These are phyloP conservation scores for Neltuma alba DNA, from an alignment of 306 rosid species.

Conservation along the genomic window DNA sequence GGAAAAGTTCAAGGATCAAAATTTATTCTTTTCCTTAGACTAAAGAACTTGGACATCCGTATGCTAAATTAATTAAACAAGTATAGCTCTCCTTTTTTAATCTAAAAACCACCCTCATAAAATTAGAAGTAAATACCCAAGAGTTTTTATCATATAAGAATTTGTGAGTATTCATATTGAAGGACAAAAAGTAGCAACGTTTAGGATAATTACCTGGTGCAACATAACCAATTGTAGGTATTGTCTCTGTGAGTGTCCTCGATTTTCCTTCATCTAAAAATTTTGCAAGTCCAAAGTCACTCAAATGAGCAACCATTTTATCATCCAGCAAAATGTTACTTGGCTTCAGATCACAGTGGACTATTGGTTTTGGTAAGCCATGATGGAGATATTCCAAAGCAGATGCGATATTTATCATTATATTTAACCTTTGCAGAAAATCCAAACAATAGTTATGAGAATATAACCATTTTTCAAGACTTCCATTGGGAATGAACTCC, in stretches of 20 bases:
- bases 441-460: background rate
- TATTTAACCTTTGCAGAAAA: background rate
- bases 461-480: background rate
- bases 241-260: background rate
- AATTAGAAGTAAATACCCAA: too few relatives aligned
- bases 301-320: background rate
- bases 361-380: background rate
- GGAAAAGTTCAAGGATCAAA: too few relatives aligned
- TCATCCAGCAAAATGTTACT: background rate
- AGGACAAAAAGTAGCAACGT: background rate
- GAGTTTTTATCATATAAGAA: too few relatives aligned
- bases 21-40: too few relatives aligned
- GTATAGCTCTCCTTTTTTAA: too few relatives aligned
- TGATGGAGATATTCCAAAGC: background rate
- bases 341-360: background rate
- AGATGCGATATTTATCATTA: background rate
- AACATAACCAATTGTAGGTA: background rate
- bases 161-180: too few relatives aligned
- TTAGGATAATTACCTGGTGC: background rate
- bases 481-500: background rate
- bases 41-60: too few relatives aligned
- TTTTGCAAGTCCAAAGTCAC: background rate
- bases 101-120: too few relatives aligned
- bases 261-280: background rate
- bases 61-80: too few relatives aligned